Base-by-base conservation (phyloP, 1,284 basidiomycete species). In the Cutaneotrichosporon sp. region DNA sequence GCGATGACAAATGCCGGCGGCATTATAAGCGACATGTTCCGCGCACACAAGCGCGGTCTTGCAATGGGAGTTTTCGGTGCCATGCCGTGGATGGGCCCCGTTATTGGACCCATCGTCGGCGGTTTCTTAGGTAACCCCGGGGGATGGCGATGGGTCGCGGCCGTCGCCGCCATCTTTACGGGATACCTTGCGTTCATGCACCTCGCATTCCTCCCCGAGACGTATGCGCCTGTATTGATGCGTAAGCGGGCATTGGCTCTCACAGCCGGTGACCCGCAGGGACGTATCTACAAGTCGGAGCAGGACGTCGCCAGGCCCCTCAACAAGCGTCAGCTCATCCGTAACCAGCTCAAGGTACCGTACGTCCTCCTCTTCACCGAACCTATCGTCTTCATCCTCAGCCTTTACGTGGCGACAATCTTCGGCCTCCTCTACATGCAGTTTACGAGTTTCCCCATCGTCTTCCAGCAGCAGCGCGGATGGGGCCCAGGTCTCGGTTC, bases 331-430 rank as follows among this genome's bases (percentile, higher is more conserved):
- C 60, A 68, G 7, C 67, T 75, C 38, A 73, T 77, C 57, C 72
- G 74, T 67, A 56, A 53, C 73, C 60, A 69, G 69, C 69, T 82
- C 62, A 72, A 75, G 22, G 69, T 78, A 7, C 82, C 82, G 0
- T 81, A 81, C 70, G 64, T 86, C 85, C 69, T 89, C 72, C 80
- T 90, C 38, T 78, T 84, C 65, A 86, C 84, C 5, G 88, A 90
- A 74, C 85, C 87, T 9, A 89, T 90, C 68, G 87, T 89, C 3
- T 76, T 87, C 10, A 80, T 86, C 22, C 81, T 89, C 30, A 84
- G 88, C 0, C 73, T 72, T 3, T 74, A 72, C 62, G 60, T 72
- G 40, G 61, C 73, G 0, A 56, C 68, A 21, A 60, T 71, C 31
- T 71, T 70, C 59, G 70, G 70, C 1, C 66, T 72, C 10, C 70